A percentile compares a stretch with the other conserved stretches of the same genome.
phyloP scores from a whole-genome alignment of 306 rosid genomes.

The Sicyos edulis region DNA sequence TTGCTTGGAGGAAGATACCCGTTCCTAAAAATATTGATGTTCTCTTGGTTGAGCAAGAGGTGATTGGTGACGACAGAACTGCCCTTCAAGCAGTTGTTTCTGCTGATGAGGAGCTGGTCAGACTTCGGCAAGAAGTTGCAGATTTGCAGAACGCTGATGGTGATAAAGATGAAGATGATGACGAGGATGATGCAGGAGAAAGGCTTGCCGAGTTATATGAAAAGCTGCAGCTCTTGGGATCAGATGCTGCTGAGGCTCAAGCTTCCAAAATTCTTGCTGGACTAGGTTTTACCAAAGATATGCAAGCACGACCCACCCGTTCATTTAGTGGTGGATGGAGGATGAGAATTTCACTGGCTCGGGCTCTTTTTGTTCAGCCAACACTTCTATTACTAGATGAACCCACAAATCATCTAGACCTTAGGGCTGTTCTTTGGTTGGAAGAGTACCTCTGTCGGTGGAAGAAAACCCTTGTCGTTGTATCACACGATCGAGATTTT shows the following conservation, averaged over 20 bases:
- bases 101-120: constrained; percentile 62
- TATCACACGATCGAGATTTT: constrained; percentile 66
- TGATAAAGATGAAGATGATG: constrained; percentile 23
- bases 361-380: constrained; percentile 70
- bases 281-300: constrained; percentile 66
- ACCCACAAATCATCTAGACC: constrained; percentile 45
- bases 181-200: constrained; percentile 50
- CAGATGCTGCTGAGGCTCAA: constrained; percentile 70
- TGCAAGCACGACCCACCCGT: constrained; percentile 60
- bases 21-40: constrained; percentile 77
- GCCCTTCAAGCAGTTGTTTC: constrained; percentile 64
- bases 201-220: constrained; percentile 64
- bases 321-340: constrained; percentile 81
- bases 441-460: constrained; percentile 72
- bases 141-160: constrained; percentile 44
- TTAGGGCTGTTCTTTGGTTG: constrained; percentile 75
- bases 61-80: constrained; percentile 59
- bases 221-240: constrained; percentile 49
- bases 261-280: constrained; percentile 81
- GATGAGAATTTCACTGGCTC: constrained; percentile 47
- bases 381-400: constrained; percentile 58
- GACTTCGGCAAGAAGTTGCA: constrained; percentile 53
- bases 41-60: constrained; percentile 76
- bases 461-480: constrained; percentile 70
- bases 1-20: constrained; percentile 85